phyloP scores from a whole-genome alignment of 1,284 basidiomycete species.

The Naganishia sp. region DNA sequence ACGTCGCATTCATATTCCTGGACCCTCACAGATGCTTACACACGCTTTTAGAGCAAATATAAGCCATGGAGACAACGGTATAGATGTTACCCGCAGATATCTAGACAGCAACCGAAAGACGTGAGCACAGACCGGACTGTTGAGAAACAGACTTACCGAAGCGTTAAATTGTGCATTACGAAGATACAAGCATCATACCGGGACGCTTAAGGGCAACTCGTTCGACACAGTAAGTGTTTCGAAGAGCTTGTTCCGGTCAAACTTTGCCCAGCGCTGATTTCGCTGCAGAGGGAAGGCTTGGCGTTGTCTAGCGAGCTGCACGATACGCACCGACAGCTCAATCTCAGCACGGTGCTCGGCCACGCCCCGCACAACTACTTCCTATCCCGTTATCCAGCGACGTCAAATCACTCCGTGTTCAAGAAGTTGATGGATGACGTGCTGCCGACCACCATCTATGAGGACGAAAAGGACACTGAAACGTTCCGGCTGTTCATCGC shows the following conservation, averaged over 20 bases:
- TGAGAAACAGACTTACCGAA: background rate
- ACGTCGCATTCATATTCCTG: constrained; percentile 25
- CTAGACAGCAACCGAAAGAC: constrained; percentile 56
- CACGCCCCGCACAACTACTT: constrained; percentile 73
- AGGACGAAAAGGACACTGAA: constrained; percentile 41
- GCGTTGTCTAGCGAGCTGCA: constrained; percentile 44
- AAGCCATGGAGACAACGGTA: constrained; percentile 27
- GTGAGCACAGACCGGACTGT: constrained; percentile 35
- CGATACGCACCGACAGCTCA: constrained; percentile 41
- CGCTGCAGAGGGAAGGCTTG: constrained; percentile 40
- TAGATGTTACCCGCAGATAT: constrained; percentile 54
- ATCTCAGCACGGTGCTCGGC: constrained; percentile 59
- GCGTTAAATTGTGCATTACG: background rate
- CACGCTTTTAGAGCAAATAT: constrained; percentile 1
- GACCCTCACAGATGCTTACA: background rate
- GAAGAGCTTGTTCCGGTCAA: background rate
- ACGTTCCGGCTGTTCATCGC: constrained; percentile 69
- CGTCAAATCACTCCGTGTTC: constrained; percentile 65
- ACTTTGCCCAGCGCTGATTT: too few species aligned
- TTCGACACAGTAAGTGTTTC: constrained; percentile 46
- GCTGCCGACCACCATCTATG: constrained; percentile 43
- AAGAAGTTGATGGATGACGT: constrained; percentile 65
- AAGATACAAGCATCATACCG: constrained; percentile 48
- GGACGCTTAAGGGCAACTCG: constrained; percentile 35
- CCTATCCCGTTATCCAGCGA: constrained; percentile 65